A percentile compares a stretch with the other conserved stretches of the same genome.
Evolutionary conservation across 1,284 basidiomycete species (phyloP).

Genomic region (Leccinum variabile): DNA sequence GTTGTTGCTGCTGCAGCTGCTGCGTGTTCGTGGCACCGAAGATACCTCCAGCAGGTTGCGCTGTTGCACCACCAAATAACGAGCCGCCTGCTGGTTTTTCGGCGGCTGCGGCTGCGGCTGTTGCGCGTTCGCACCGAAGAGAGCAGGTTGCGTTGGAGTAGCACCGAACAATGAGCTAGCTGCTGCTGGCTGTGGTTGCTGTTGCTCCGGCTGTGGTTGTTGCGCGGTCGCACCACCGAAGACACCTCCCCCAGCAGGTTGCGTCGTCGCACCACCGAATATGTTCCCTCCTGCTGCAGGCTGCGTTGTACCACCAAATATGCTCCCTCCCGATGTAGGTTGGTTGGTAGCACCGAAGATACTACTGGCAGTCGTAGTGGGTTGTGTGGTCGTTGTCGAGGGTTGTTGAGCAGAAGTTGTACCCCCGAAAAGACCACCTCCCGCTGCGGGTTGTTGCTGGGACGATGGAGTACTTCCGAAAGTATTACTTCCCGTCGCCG

Average conservation of each 20-base stretch:
- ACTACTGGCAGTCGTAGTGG: slow-evolving; percentile 11
- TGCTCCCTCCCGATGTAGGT: slow-evolving; percentile 17
- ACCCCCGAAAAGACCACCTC: slow-evolving; percentile 22
- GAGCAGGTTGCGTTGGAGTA: slow-evolving; percentile 12
- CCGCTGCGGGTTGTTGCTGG: slow-evolving; percentile 22
- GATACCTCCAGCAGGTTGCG: slow-evolving; percentile 19
- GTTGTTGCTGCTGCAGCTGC: slow-evolving; percentile 13
- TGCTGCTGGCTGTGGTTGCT: slow-evolving; percentile 13
- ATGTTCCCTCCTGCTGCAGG: slow-evolving; percentile 19
- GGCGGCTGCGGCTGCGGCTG: slow-evolving; percentile 16
- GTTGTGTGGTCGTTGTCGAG: slow-evolving; percentile 10
- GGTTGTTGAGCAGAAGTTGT: slow-evolving; percentile 18
- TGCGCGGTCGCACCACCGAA: slow-evolving; percentile 25
- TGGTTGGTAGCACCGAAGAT: slow-evolving; percentile 24
- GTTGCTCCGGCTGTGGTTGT: slow-evolving; percentile 19
- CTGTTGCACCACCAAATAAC: slow-evolving; percentile 15
- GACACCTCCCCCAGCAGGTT: slow-evolving; percentile 24
- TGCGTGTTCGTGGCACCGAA: slow-evolving; percentile 27
- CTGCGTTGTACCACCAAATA: slow-evolving; percentile 23
- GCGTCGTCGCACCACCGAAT: slow-evolving; percentile 19
- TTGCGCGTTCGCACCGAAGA: slow-evolving; percentile 26
- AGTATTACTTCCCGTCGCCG: no score
- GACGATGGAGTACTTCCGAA: slow-evolving; percentile 4
- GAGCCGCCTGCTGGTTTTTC: slow-evolving; percentile 14
- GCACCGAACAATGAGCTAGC: slow-evolving; percentile 20